Evolutionary conservation across 257 asterid genomes (phyloP).

Genomic region (Fraxinus americana): DNA sequence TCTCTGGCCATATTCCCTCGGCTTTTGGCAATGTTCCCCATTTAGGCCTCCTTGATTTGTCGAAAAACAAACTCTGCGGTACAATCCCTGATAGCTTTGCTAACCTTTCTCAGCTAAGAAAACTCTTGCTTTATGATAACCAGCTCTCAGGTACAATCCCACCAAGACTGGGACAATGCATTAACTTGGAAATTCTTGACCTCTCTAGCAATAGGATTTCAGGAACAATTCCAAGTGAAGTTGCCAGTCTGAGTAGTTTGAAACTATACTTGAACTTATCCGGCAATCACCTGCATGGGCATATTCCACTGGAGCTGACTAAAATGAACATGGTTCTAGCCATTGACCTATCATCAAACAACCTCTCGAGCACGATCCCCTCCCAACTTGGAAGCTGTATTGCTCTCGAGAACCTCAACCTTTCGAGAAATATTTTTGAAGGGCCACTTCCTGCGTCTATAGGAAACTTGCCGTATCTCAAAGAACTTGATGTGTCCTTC

Average conservation of each 20-base stretch:
- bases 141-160: constrained; percentile 66
- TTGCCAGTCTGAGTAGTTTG: constrained; percentile 67
- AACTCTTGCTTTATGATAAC: constrained; percentile 57
- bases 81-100: constrained; percentile 64
- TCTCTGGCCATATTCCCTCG: constrained; percentile 62
- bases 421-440: constrained; percentile 46
- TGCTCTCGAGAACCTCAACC: constrained; percentile 64
- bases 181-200: constrained; percentile 70
- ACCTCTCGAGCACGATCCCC: constrained; percentile 58
- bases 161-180: constrained; percentile 61
- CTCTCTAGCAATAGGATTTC: constrained; percentile 61
- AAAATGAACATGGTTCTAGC: constrained; percentile 83
- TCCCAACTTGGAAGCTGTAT: constrained; percentile 84
- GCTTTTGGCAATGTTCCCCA: constrained; percentile 59
- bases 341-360: constrained; percentile 67
- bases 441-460: constrained; percentile 59
- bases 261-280: constrained; percentile 74
- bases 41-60: constrained; percentile 79
- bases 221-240: constrained; percentile 67
- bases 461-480: constrained; percentile 60
- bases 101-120: constrained; percentile 63
- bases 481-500: constrained; percentile 58
- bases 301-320: constrained; percentile 66
- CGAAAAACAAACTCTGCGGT: constrained; percentile 72
- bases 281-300: constrained; percentile 56